These are phyloP conservation scores for Copromyces sp. DNA, from an alignment of 495 filamentous ascomycete species.

Conservation along the genomic window DNA sequence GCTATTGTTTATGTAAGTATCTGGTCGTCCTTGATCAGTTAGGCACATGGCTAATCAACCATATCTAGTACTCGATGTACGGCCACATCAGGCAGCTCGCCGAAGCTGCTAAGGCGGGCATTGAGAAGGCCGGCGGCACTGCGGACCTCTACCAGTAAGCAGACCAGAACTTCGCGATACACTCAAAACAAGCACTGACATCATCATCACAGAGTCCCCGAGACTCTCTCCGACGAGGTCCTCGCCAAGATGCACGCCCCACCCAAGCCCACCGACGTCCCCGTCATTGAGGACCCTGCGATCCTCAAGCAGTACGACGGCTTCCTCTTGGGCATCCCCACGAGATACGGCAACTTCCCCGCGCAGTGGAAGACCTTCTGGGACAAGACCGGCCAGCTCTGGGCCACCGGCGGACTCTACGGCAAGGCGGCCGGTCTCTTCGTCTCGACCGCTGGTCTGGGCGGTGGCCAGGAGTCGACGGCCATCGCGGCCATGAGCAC, in stretches of 20 bases:
- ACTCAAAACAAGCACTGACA: neutral
- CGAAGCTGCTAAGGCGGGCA: slow-evolving; percentile 81
- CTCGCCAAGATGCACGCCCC: slow-evolving; percentile 80
- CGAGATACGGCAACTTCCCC: slow-evolving; percentile 97
- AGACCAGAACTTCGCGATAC: neutral
- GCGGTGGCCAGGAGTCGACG: slow-evolving; percentile 92
- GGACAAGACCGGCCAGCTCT: slow-evolving; percentile 71
- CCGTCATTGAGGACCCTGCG: slow-evolving; percentile 51
- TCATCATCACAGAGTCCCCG: slow-evolving; percentile 48
- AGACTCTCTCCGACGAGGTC: slow-evolving; percentile 79
- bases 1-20: slow-evolving; percentile 77
- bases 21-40: neutral
- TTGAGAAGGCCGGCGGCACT: slow-evolving; percentile 75
- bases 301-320: slow-evolving; percentile 73
- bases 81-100: slow-evolving; percentile 82
- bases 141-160: slow-evolving; percentile 73
- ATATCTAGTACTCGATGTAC: slow-evolving; percentile 73
- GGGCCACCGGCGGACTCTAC: slow-evolving; percentile 61
- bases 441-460: slow-evolving; percentile 68
- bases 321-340: slow-evolving; percentile 92
- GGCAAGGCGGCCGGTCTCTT: slow-evolving; percentile 93
- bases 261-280: slow-evolving; percentile 56
- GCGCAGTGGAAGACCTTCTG: slow-evolving; percentile 92
- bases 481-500: slow-evolving; percentile 76
- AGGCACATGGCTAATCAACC: slow-evolving; percentile 32